Evolutionary conservation across 768 basidiomycete species (phyloP).

Genomic region (Heimioporus sp.): DNA sequence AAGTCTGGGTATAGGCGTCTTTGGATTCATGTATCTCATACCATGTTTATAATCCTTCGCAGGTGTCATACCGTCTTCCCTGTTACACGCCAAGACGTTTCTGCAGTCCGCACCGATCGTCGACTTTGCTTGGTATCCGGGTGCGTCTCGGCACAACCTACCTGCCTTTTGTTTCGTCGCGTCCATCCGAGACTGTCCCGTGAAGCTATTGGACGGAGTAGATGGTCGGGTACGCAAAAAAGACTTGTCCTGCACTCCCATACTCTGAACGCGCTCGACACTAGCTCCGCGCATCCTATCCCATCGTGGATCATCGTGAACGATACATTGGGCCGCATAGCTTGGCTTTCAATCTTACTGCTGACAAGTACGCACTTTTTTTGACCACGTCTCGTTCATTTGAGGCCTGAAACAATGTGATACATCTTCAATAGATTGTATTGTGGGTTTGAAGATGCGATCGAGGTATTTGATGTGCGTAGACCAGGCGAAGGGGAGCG

Average conservation of each 20-base stretch:
- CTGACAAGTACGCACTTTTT: constrained; percentile 50
- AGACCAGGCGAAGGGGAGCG: constrained; percentile 73
- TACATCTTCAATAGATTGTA: constrained; percentile 49
- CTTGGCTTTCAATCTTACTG: constrained; percentile 71
- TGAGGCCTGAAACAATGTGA: background rate
- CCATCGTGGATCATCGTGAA: constrained; percentile 92
- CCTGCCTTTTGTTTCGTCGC: constrained; percentile 80
- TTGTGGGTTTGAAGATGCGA: constrained; percentile 83
- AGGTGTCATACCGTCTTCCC: background rate
- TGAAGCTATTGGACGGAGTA: constrained; percentile 78
- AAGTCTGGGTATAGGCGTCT: constrained; percentile 1
- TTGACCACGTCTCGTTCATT: background rate
- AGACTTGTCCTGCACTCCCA: background rate
- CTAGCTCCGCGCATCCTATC: constrained; percentile 90
- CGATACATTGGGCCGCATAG: constrained; percentile 84
- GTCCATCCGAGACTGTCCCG: constrained; percentile 80
- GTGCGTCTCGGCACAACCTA: constrained; percentile 55
- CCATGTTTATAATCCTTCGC: background rate
- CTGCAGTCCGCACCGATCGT: constrained; percentile 69
- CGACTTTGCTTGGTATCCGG: constrained; percentile 84
- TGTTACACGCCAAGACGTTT: constrained; percentile 29
- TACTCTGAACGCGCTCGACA: background rate
- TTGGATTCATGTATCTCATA: background rate
- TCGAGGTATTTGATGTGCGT: constrained; percentile 80
- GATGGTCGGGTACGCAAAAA: constrained; percentile 63